Percentiles rank a stretch among this genome's conserved stretches.
phyloP scores from a whole-genome alignment of 78 protist genomes.

The Dictyostelium discoideum region DNA sequence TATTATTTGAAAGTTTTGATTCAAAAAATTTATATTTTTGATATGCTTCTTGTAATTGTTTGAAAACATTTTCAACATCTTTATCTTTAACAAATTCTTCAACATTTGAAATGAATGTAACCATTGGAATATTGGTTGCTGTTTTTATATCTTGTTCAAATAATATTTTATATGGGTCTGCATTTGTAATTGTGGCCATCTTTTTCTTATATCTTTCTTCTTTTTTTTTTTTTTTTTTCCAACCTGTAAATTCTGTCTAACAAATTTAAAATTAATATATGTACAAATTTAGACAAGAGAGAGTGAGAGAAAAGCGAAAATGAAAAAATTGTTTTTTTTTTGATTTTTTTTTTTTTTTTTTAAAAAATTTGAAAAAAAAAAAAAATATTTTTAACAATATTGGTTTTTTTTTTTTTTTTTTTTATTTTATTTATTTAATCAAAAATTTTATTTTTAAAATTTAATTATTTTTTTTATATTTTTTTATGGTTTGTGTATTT shows the following conservation, averaged over 20 bases:
- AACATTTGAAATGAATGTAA: constrained; percentile 59
- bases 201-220: background rate
- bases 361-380: background rate
- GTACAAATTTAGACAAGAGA: background rate
- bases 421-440: too few relatives aligned
- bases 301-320: background rate
- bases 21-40: constrained; percentile 68
- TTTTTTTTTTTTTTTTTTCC: background rate
- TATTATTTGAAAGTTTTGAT: constrained; percentile 52
- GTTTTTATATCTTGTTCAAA: constrained; percentile 33
- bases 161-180: constrained; percentile 51
- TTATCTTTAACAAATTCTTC: constrained; percentile 65
- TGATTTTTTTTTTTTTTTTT: constrained; percentile 3
- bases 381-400: background rate
- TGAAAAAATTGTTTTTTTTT: background rate
- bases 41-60: constrained; percentile 53
- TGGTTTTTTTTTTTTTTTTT: background rate
- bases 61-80: constrained; percentile 57
- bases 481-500: too few relatives aligned
- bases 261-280: background rate
- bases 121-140: constrained; percentile 62
- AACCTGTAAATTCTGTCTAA: background rate
- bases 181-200: background rate
- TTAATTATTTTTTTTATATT: too few relatives aligned
- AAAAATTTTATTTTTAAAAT: too few relatives aligned